These are phyloP conservation scores for Pseudocohnilembus persalinus DNA, from an alignment of 169 alveolate genomes.

Conservation along the genomic window DNA sequence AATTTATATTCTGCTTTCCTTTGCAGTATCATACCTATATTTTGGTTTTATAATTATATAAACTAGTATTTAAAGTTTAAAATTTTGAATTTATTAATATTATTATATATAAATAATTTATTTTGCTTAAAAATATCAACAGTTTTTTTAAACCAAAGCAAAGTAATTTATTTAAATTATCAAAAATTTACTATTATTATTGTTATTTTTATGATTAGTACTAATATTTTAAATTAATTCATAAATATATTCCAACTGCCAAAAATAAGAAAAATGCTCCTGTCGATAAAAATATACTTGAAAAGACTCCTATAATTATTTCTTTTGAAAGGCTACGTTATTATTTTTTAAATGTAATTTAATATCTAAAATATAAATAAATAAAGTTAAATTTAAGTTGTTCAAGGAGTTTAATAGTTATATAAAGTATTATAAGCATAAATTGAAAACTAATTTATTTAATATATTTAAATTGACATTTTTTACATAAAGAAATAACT, in stretches of 20 bases:
- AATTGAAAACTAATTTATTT: background rate
- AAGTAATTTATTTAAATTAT: too few relatives aligned
- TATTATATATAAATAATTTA: too few relatives aligned
- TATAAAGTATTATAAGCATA: background rate
- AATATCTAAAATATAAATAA: conserved; percentile 1
- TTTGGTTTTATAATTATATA: too few relatives aligned
- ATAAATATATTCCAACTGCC: conserved; percentile 22
- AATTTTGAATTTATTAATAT: too few relatives aligned
- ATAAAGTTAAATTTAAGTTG: background rate
- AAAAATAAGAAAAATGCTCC: conserved; percentile 24
- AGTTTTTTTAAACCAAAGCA: too few relatives aligned
- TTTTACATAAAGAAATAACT: conserved; percentile 29
- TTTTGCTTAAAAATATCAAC: too few relatives aligned
- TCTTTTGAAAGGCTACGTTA: conserved; percentile 20
- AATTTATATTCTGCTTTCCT: too few relatives aligned
- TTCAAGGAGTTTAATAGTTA: background rate
- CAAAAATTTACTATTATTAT: too few relatives aligned
- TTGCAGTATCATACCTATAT: too few relatives aligned
- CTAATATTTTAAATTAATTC: background rate
- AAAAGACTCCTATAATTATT: conserved; percentile 20
- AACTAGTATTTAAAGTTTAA: too few relatives aligned
- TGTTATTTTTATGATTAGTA: too few relatives aligned
- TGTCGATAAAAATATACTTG: conserved; percentile 23
- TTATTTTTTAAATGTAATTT: conserved; percentile 18
- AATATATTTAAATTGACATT: background rate